Conservation (phyloP, 2,329 filamentous ascomycete species). For the Atkinsonella hypoxylon region DNA sequence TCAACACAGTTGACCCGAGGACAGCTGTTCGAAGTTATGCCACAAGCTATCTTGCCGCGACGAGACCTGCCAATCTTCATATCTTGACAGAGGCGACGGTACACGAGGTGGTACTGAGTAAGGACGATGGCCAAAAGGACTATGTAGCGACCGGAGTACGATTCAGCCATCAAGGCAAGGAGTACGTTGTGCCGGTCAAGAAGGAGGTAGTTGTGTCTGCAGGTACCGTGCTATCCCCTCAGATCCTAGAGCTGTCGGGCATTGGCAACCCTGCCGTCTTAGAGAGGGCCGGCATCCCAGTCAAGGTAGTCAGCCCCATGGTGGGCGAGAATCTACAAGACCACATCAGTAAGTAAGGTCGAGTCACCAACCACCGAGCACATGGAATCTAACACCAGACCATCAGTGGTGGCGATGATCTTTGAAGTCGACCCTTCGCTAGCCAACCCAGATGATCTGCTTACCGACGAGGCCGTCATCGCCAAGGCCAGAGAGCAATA, state of each 20-base stretch:
- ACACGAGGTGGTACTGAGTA: constrained; percentile 16
- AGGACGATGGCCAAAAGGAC: constrained; percentile 5
- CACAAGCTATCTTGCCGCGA: constrained; percentile 29
- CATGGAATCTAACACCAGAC: background rate
- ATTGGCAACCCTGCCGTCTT: constrained; percentile 35
- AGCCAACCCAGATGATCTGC: constrained; percentile 27
- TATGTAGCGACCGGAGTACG: constrained; percentile 19
- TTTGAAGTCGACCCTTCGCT: constrained; percentile 32
- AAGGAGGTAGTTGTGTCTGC: constrained; percentile 47
- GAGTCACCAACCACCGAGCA: background rate
- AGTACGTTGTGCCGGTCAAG: constrained; percentile 24
- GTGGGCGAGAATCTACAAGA: constrained; percentile 39
- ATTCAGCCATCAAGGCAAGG: constrained; percentile 25
- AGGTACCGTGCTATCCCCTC: constrained; percentile 44
- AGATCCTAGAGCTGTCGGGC: constrained; percentile 49
- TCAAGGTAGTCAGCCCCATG: constrained; percentile 27
- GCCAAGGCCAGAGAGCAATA: constrained; percentile 24
- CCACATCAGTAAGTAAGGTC: constrained; percentile 22
- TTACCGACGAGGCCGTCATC: constrained; percentile 14
- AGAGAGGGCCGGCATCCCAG: constrained; percentile 22
- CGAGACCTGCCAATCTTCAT: constrained; percentile 29
- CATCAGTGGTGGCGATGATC: constrained; percentile 25
- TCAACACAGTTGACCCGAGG: constrained; percentile 35
- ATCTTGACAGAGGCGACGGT: constrained; percentile 21
- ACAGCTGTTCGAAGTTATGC: constrained; percentile 35